Evolutionary conservation across 352 stramenopile species (phyloP), one percentile per base, ranked within the genome.

Genomic region (Phytophthora vignae): DNA sequence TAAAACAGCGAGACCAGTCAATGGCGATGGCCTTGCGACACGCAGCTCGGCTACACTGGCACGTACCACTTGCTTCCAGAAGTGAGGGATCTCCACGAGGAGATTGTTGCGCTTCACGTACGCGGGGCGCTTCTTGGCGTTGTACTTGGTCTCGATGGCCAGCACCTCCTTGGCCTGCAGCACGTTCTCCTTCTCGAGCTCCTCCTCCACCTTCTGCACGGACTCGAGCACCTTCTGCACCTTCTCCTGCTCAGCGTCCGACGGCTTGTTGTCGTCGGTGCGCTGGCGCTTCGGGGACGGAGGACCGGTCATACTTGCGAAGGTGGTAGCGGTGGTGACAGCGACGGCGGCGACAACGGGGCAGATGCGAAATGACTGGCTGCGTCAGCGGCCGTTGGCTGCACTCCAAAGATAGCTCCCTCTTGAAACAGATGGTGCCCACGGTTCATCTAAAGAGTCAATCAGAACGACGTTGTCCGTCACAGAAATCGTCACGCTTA

Each of bases 61-160:
- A 83, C 83, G 67, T 67, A 94, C 85, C 71, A 78, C 76, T 69
- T 93, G 74, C 75, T 93, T 93, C 88, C 88, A 95, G 73, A 95
- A 93, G 59, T 69, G 55, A 5, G 88, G 85, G 55, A 95, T 92
- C 15, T 88, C 80, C 19, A 58, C 59, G 55, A 95, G 65, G 46
- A 92, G 73, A 65, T 90, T 85, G 69, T 70, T 66, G 64, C 88
- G 88, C 78, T 93, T 92, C 57, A 82, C 78, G 69, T 86, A 90
- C 42, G 83, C 72, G 9, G 85, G 83, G 48, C 79, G 81, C 80
- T 93, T 93, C 61, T 73, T 76, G 44, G 62, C 75, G 73, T 93
- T 93, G 82, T 87, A 90, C 72, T 92, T 92, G 80, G 72, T 85
- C 73, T 95, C 88, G 52, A 95, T 80, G 50, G 78, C 80, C 38